phyloP scores from a whole-genome alignment of 192 early-diverging fungal species.

The Podila minutissima region DNA sequence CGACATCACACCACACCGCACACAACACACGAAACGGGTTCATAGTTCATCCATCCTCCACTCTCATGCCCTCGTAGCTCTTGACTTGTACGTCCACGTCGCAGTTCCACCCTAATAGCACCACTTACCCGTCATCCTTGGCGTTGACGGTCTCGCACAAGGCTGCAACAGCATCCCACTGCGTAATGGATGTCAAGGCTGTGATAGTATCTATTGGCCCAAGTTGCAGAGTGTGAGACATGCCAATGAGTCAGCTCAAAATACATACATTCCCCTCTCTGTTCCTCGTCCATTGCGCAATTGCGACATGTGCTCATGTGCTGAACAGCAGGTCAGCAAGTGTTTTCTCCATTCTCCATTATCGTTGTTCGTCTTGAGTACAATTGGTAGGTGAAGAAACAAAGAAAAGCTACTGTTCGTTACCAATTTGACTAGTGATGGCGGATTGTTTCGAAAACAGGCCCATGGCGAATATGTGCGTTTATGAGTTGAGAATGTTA shows the following conservation, averaged over 20 bases:
- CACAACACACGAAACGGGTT: background rate
- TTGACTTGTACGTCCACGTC: background rate
- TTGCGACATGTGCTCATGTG: background rate
- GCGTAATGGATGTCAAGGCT: slow-evolving; percentile 16
- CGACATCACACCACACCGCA: background rate
- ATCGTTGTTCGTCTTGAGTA: background rate
- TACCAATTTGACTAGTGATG: slow-evolving; percentile 49
- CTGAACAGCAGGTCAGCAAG: background rate
- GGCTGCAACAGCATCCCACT: slow-evolving; percentile 32
- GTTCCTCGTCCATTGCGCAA: background rate
- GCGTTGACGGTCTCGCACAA: slow-evolving; percentile 41
- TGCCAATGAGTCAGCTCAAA: background rate
- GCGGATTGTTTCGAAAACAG: slow-evolving; percentile 41
- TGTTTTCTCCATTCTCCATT: too few relatives aligned
- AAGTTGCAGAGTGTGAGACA: background rate
- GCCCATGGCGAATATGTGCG: slow-evolving; percentile 21
- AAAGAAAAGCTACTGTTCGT: background rate
- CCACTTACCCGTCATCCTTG: slow-evolving; percentile 47
- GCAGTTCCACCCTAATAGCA: too few relatives aligned
- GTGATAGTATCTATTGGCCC: slow-evolving; percentile 28
- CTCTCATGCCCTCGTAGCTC: background rate
- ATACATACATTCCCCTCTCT: too few relatives aligned
- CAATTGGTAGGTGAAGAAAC: too few relatives aligned
- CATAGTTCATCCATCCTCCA: slow-evolving; percentile 7
- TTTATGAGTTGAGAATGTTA: background rate